Base-by-base conservation (phyloP, 1,284 basidiomycete genomes). In the Boletus calvinii region DNA sequence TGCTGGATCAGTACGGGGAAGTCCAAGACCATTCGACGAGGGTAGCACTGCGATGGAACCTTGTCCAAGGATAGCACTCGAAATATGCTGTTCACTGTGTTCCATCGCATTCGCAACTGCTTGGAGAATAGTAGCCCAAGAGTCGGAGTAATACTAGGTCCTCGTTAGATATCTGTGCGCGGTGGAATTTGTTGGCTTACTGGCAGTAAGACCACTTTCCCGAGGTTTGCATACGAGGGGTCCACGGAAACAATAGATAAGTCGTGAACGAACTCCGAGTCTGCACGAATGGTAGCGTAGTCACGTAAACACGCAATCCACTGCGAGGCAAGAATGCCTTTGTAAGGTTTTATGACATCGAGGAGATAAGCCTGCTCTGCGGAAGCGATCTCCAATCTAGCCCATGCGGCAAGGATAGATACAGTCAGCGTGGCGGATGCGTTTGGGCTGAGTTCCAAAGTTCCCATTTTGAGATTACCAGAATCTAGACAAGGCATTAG, bases 381-480 rank as follows among this genome's bases (percentile, higher is more conserved):
- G 54, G 87, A 88, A 1, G 95, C 85, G 2, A 94, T 81, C 65
- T 95, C 85, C 11, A 99, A 77, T 65, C 97, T 88, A 13, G 96
- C 95, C 96, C 96, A 99, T 0, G 96, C 97, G 1, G 93, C 89
- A 29, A 98, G 77, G 6, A 93, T 92, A 0, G 96, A 94, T 32
- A 98, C 90, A 52, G 94, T 85, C 49, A 99, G 76, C 92, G 98
- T 98, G 35, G 94, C 90, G 0, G 92, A 90, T 4, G 96, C 96
- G 61, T 96, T 97, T 5, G 94, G 91, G 56, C 94, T 92, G 8
- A 98, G 77, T 60, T 95, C 86, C 24, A 94, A 84, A 56, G 95
- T 93, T 15, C 96, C 96, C 12, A 98, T 79, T 11, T 87, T 87
- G 2, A 92, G 72, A 78, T 90, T 92, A 4, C 87, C 88, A 6